Evolutionary conservation across 2,329 filamentous ascomycete species (phyloP), one percentile per base, ranked within the genome.

Genomic region (Cercospora janseana): DNA sequence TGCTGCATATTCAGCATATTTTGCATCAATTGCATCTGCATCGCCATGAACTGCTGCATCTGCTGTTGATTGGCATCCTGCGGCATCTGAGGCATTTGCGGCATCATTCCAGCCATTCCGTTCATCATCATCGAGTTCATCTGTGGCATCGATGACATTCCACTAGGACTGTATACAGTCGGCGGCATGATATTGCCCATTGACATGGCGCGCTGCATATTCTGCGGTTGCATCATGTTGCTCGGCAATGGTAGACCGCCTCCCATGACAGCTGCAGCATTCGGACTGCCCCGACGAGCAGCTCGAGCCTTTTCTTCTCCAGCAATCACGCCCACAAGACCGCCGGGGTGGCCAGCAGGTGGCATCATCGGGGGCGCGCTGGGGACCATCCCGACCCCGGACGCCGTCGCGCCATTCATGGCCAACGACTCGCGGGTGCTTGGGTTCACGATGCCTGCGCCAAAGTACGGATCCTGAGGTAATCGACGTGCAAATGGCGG

Each of bases 241-340:
- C 54, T 56, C 5, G 65, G 65, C 41, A 69, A 55, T 15, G 63
- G 63, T 52, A 45, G 58, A 61, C 2, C 48, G 42, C 16, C 62
- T 59, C 41, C 43, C 21, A 41, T 42, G 9, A 53, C 13, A 13
- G 61, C 60, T 13, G 57, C 55, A 9, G 82, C 69, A 52, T 86
- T 87, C 3, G 88, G 87, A 62, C 86, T 93, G 26, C 87, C 88
- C 63, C 89, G 78, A 60, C 89, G 79, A 75, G 88, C 76, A 23
- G 88, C 88, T 57, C 85, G 80, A 31, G 86, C 85, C 40, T 88
- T 80, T 68, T 95, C 89, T 70, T 95, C 89, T 45, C 76, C 86
- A 26, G 88, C 88, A 70, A 95, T 95, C 6, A 95, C 88, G 7
- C 89, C 89, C 15, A 95, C 86, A 8, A 95, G 76, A 8, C 90